Evolutionary conservation across 2,329 filamentous ascomycete species (phyloP).

Genomic region (Colletotrichum melonis): DNA sequence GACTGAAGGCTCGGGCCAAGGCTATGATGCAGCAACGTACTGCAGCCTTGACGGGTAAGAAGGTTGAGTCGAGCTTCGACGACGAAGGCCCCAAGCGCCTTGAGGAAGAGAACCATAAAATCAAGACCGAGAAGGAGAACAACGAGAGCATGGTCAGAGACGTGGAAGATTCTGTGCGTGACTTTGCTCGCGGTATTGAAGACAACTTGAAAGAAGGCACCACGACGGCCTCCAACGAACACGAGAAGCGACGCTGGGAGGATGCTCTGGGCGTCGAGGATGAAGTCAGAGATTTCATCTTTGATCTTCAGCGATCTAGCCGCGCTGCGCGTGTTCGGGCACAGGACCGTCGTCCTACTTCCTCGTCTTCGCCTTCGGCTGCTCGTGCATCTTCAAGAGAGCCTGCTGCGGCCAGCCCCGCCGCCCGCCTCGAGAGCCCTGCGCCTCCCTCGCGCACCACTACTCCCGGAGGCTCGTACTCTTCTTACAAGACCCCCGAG

Average conservation of each 20-base stretch:
- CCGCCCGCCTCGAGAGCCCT: conserved; percentile 60
- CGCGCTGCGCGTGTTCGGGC: conserved; percentile 76
- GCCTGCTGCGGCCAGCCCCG: conserved; percentile 49
- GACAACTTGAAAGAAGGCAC: conserved; percentile 86
- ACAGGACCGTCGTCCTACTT: conserved; percentile 65
- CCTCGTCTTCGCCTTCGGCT: conserved; percentile 49
- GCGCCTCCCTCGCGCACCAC: conserved; percentile 65
- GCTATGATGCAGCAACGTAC: conserved; percentile 99
- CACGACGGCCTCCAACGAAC: conserved; percentile 81
- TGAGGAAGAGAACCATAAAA: conserved; percentile 86
- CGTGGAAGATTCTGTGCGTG: conserved; percentile 94
- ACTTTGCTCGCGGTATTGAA: conserved; percentile 87
- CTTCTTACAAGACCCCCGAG: conserved; percentile 89
- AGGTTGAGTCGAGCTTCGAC: conserved; percentile 75
- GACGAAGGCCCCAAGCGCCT: conserved; percentile 86
- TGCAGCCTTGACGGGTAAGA: conserved; percentile 89
- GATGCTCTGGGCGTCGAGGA: conserved; percentile 96
- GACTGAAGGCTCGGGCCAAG: conserved; percentile 93
- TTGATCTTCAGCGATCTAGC: conserved; percentile 90
- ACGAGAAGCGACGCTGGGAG: conserved; percentile 94
- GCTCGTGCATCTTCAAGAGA: conserved; percentile 53
- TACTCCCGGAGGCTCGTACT: conserved; percentile 76
- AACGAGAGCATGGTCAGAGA: conserved; percentile 97
- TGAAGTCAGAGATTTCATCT: conserved; percentile 97
- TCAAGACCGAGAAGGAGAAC: conserved; percentile 87